Conservation (phyloP, 2,329 filamentous ascomycete species). For the Daldinia eschscholtzii region DNA sequence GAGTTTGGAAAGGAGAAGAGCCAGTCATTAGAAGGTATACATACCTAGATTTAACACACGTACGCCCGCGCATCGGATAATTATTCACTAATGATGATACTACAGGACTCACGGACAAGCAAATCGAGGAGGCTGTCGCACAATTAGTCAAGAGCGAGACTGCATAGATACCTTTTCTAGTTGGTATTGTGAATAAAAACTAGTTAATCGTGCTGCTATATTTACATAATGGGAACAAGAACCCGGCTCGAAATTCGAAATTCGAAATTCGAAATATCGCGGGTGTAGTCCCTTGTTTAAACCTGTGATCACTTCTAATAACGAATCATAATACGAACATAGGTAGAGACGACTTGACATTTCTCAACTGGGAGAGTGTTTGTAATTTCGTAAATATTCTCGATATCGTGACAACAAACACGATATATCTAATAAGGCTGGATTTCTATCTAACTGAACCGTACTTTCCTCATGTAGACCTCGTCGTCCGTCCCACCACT, state of each 20-base stretch:
- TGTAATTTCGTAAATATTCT: background rate
- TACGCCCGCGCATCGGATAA: background rate
- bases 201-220: slow-evolving; percentile 14
- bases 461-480: background rate
- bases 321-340: background rate
- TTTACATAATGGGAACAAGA: slow-evolving; percentile 29
- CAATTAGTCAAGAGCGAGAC: slow-evolving; percentile 63
- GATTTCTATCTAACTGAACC: background rate
- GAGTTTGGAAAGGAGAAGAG: slow-evolving; percentile 70
- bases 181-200: slow-evolving; percentile 1
- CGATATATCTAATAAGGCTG: background rate
- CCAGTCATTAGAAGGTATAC: slow-evolving; percentile 65
- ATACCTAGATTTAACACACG: background rate
- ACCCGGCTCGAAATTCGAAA: slow-evolving; percentile 14
- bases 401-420: background rate
- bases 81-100: slow-evolving; percentile 9
- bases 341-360: background rate
- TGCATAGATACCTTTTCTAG: slow-evolving; percentile 32
- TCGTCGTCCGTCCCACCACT: background rate
- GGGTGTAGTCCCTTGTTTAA: background rate
- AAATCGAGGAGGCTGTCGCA: slow-evolving; percentile 71
- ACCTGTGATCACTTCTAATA: background rate
- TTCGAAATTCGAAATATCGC: slow-evolving; percentile 10
- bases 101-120: slow-evolving; percentile 67
- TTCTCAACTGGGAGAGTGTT: no score